Base-by-base conservation (phyloP, 2,329 filamentous ascomycete genomes). In the Calcarisporium arbuscula region DNA sequence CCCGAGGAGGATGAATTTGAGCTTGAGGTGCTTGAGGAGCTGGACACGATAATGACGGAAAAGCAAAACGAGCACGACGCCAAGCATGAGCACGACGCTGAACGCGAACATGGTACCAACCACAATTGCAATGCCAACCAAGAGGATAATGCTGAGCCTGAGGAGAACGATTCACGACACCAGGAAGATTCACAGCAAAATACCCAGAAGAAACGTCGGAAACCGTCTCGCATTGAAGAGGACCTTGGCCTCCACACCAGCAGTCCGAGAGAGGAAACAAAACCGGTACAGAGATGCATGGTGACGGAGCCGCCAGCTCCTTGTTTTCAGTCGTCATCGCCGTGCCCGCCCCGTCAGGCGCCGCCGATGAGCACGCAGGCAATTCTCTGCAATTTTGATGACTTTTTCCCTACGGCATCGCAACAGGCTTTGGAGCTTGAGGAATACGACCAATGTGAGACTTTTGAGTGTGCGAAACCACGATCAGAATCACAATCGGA, bases 381-480 rank as follows among this genome's bases (percentile, higher is more conserved):
- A 8, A 74, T 77, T n/a, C 54, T 76, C 8, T 53, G 62, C 26
- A 61, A 72, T 39, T 46, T 70, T 7, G 70, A 74, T 25, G 70
- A 74, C 35, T 65, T 76, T 40, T 70, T 76, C 28, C 72, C 72
- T 1, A 70, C 65, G n/a, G 62, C 70, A 1, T 74, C 71, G 0
- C 74, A 80, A 45, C 68, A 75, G 48, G 60, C 63, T 6, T 60
- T 65, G 14, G 74, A 79, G 48, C 52, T 79, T 3, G 65, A 68
- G 20, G 61, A 68, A 40, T 48, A 57, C 43, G n/a, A 28, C 18
- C n/a, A n/a, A n/a, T n/a, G n/a, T n/a, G n/a, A n/a, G n/a, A n/a
- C n/a, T n/a, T n/a, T n/a, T n/a, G n/a, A n/a, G n/a, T n/a, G n/a
- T n/a, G n/a, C n/a, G n/a, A n/a, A n/a, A n/a, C n/a, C n/a, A n/a